phyloP scores from a whole-genome alignment of 306 rosid species.

The Cajanus cajan region DNA sequence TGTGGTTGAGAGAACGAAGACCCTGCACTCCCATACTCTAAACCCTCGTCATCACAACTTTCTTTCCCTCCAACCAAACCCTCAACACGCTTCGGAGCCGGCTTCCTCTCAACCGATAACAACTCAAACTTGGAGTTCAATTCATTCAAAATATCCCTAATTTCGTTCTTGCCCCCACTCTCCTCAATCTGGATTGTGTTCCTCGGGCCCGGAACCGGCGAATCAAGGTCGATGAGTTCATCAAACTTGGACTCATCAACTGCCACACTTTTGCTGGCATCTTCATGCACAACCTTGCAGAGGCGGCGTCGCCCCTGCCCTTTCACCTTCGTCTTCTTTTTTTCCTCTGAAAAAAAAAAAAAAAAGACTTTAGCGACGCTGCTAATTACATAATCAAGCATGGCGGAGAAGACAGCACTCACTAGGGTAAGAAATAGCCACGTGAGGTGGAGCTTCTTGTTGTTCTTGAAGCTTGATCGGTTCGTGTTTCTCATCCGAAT shows the following conservation, averaged over 20 bases:
- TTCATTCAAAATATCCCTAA: slow-evolving; percentile 72
- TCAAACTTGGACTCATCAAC: slow-evolving; percentile 40
- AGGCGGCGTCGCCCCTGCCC: slow-evolving; percentile 78
- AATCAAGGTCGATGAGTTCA: slow-evolving; percentile 52
- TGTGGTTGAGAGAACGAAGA: slow-evolving; percentile 54
- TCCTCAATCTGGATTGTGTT: slow-evolving; percentile 22
- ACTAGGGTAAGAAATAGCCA: slow-evolving; percentile 33
- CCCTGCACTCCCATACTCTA: slow-evolving; percentile 50
- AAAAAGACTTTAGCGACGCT: neutral
- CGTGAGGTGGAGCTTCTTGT: slow-evolving; percentile 18
- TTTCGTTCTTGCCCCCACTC: slow-evolving; percentile 55
- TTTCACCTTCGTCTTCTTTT: slow-evolving; percentile 55
- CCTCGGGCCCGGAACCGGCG: slow-evolving; percentile 38
- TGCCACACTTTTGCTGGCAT: slow-evolving; percentile 12
- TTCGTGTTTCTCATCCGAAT: slow-evolving; percentile 10
- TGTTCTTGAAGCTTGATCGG: slow-evolving; percentile 16
- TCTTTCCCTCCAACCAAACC: slow-evolving; percentile 23
- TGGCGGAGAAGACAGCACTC: neutral
- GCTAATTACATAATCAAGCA: neutral
- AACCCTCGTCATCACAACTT: slow-evolving; percentile 31
- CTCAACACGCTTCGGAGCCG: slow-evolving; percentile 32
- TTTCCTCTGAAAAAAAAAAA: slow-evolving; percentile 32
- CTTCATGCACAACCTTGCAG: slow-evolving; percentile 56
- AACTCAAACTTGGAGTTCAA: slow-evolving; percentile 72
- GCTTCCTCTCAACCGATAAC: slow-evolving; percentile 65